phyloP scores from a whole-genome alignment of 129 eudicot genomes.

The Chrysanthemum lavandulifolium region DNA sequence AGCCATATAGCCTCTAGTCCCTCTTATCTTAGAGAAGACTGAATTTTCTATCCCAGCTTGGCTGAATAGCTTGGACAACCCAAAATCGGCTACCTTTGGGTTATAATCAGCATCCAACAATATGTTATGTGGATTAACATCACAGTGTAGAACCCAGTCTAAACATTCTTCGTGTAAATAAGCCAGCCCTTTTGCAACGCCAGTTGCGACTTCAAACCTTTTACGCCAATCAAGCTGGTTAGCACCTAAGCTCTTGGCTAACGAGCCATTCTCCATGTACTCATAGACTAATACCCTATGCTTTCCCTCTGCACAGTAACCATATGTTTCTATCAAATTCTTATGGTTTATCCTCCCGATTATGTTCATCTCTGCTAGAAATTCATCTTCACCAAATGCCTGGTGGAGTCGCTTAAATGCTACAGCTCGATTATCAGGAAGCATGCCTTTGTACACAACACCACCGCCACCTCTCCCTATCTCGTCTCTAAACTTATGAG shows the following conservation, averaged over 20 bases:
- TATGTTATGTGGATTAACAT: conserved; percentile 48
- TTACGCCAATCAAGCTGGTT: conserved; percentile 34
- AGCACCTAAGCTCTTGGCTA: conserved; percentile 6
- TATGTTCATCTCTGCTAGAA: conserved; percentile 14
- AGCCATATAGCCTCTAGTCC: conserved; percentile 46
- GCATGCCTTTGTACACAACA: not conserved
- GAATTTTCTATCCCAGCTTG: conserved; percentile 8
- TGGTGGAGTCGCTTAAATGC: conserved; percentile 8
- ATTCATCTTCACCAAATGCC: conserved; percentile 8
- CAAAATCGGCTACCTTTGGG: conserved; percentile 46
- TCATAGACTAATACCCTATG: conserved; percentile 8
- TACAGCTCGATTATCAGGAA: not conserved
- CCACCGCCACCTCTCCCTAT: conserved; percentile 3
- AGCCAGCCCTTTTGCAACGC: conserved; percentile 45
- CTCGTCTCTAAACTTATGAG: not conserved
- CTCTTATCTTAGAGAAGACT: conserved; percentile 32
- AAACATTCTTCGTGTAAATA: conserved; percentile 56
- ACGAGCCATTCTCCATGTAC: conserved; percentile 14
- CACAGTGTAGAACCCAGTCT: conserved; percentile 52
- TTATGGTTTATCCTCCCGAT: conserved; percentile 8
- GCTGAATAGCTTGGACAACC: conserved; percentile 38
- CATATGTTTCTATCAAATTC: conserved; percentile 6
- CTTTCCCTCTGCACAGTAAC: conserved; percentile 8
- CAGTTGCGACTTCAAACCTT: conserved; percentile 30
- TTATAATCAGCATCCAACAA: conserved; percentile 38